Conservation (phyloP, 306 rosid species). For the Medicago lupulina region DNA sequence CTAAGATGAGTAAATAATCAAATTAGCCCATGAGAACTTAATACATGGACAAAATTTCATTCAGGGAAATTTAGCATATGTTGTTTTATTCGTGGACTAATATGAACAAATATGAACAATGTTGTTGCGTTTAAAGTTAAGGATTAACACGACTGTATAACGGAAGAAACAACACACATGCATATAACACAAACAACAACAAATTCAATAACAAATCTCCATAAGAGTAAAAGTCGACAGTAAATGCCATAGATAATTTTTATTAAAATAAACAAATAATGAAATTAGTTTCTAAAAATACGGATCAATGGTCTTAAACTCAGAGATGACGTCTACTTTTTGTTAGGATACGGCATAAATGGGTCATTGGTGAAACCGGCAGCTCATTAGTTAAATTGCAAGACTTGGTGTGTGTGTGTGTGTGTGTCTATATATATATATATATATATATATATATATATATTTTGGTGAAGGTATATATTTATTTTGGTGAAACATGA, state of each 20-base stretch:
- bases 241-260: conserved; percentile 4
- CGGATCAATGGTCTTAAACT: too few species aligned
- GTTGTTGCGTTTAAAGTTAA: neutral
- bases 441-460: too few species aligned
- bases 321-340: too few species aligned
- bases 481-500: too few species aligned
- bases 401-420: too few species aligned
- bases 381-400: neutral
- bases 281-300: neutral
- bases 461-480: too few species aligned
- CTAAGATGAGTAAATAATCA: conserved; percentile 1
- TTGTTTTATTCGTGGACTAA: neutral
- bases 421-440: too few species aligned
- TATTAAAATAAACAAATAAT: neutral
- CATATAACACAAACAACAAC: conserved; percentile 8
- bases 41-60: neutral
- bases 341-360: neutral
- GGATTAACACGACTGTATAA: neutral
- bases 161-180: neutral
- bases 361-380: neutral
- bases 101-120: conserved; percentile 17
- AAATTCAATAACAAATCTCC: conserved; percentile 51
- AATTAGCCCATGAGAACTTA: neutral
- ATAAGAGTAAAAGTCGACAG: conserved; percentile 18
- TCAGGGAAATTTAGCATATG: neutral